Base-by-base conservation (phyloP, 2,329 filamentous ascomycete genomes). In the Gremmenia infestans region DNA sequence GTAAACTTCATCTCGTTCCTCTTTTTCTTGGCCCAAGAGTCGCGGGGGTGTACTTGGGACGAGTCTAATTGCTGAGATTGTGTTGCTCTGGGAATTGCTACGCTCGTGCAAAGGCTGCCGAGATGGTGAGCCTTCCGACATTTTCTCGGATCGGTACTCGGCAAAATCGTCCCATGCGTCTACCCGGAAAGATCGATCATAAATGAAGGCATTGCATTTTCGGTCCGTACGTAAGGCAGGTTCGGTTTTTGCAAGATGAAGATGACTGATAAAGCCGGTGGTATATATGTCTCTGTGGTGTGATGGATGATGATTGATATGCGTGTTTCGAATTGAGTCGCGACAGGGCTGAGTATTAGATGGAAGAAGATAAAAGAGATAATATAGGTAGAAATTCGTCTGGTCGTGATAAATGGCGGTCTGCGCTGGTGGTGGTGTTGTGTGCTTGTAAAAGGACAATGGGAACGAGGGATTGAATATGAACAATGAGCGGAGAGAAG, bases 1-100 rank as follows among this genome's bases (percentile, higher is more conserved):
- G 58, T 68, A 68, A 59, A 68, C 60, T 17, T 65, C 60, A 28
- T 66, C 66, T 15, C 35, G 40, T 14, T 32, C 36, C 14, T 50
- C 46, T 59, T 22, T 50, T 39, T 50, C 40, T 17, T 12, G 9
- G 15, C 57, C 56, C 28, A 62, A 39, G 19, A 61, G 48, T 52
- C 49, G 57, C 25, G 62, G 60, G 22, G 62, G 60, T 19, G 60
- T 62, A 32, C 53, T 59, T 22, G 58, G 60, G 37, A 62, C 58
- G 19, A 61, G 57, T 12, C 58, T 60, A 47, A 62, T 60, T 43
- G 57, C 54, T 25, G 56, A 55, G 35, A 54, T 28, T 22, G 50
- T 42, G 52, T 67, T 67, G 47, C 55, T 62, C 36, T 59, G 57
- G 8, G 65, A 66, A 22, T 61, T 57, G 48, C 56, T 66, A 25